Percentiles rank a stretch among this genome's conserved stretches.
phyloP scores from a whole-genome alignment of 495 filamentous ascomycete species.

The Lepraria neglecta region DNA sequence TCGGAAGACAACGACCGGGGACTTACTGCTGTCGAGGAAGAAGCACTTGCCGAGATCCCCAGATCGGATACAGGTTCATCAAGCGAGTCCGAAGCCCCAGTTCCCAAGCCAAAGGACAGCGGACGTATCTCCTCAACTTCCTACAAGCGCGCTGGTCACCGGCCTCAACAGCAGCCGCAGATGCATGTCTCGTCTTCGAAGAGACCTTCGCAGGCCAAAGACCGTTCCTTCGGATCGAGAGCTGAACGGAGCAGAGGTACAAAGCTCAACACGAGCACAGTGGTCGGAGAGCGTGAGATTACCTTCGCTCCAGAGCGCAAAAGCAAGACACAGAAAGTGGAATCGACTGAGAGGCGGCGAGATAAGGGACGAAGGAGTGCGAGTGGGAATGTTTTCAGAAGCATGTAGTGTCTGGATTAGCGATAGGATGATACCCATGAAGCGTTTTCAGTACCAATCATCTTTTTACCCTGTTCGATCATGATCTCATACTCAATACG shows the following conservation, averaged over 20 bases:
- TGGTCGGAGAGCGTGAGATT: constrained; percentile 77
- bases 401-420: constrained; percentile 36
- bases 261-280: constrained; percentile 45
- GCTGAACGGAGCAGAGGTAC: constrained; percentile 44
- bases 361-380: constrained; percentile 47
- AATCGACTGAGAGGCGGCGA: constrained; percentile 31
- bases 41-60: constrained; percentile 47
- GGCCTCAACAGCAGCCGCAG: constrained; percentile 49
- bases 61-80: constrained; percentile 34
- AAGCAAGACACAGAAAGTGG: constrained; percentile 36
- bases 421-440: constrained; percentile 14
- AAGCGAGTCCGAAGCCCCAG: constrained; percentile 38
- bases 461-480: too few relatives aligned
- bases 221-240: constrained; percentile 66
- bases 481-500: background rate
- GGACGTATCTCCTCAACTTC: constrained; percentile 61
- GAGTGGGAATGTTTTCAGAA: constrained; percentile 48
- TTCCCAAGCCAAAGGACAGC: constrained; percentile 38
- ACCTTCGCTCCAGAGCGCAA: constrained; percentile 69
- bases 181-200: constrained; percentile 54
- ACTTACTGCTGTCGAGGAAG: constrained; percentile 63
- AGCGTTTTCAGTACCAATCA: background rate
- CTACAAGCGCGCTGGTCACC: constrained; percentile 50
- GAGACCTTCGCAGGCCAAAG: constrained; percentile 39
- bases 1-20: constrained; percentile 42